A percentile compares a stretch with the other conserved stretches of the same genome.
Evolutionary conservation across 257 asterid species (phyloP).

Genomic region (Primulina tabacum): DNA sequence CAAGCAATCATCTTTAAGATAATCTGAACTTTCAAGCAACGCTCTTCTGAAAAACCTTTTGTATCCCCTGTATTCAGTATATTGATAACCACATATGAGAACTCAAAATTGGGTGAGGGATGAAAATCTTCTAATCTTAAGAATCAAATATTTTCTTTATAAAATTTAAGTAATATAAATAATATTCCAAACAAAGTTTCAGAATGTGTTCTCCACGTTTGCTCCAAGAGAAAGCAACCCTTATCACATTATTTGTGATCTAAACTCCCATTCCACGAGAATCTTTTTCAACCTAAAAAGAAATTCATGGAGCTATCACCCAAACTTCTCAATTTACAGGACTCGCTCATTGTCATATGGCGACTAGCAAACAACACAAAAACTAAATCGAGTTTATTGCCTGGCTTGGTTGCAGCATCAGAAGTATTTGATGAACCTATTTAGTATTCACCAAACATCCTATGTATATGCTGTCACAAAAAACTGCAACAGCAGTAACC

Average conservation of each 20-base stretch:
- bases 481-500: background rate
- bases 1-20: conserved; percentile 29
- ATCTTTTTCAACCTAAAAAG: background rate
- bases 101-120: background rate
- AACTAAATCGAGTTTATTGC: background rate
- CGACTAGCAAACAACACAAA: background rate
- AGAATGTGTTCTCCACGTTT: too few relatives aligned
- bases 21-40: conserved; percentile 30
- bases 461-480: background rate
- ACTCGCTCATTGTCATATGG: background rate
- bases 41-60: conserved; percentile 66
- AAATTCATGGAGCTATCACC: background rate
- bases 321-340: background rate
- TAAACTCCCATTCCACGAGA: background rate
- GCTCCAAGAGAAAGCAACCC: too few relatives aligned
- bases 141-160: too few relatives aligned
- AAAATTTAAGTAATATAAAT: background rate
- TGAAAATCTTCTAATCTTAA: background rate
- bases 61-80: conserved; percentile 69
- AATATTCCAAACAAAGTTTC: too few relatives aligned
- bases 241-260: too few relatives aligned
- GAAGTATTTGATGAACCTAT: background rate
- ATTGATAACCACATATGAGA: conserved; percentile 5
- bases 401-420: background rate
- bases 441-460: background rate